Evolutionary conservation across 1,284 basidiomycete species (phyloP).

Genomic region (Sporisorium reilianum): DNA sequence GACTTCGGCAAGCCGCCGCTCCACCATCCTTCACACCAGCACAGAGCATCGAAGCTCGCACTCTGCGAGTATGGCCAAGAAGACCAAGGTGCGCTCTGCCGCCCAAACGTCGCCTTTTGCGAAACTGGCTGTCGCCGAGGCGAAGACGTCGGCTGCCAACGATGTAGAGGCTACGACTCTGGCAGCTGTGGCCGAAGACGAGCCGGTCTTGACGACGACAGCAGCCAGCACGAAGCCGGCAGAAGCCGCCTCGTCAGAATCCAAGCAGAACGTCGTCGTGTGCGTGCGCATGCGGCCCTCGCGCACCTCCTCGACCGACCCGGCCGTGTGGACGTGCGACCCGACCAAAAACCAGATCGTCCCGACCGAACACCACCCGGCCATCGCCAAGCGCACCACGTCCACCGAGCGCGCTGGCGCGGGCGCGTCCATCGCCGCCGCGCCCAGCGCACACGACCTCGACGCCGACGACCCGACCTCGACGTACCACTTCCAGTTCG

Average conservation of each 20-base stretch:
- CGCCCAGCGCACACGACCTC: constrained; percentile 21
- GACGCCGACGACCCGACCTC: constrained; percentile 28
- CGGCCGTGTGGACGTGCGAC: constrained; percentile 58
- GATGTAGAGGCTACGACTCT: constrained; percentile 14
- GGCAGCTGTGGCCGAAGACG: constrained; percentile 21
- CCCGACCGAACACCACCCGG: constrained; percentile 65
- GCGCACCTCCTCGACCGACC: constrained; percentile 14
- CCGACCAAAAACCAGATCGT: constrained; percentile 44
- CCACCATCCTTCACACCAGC: constrained; percentile 9
- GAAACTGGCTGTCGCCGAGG: constrained; percentile 10
- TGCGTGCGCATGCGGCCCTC: constrained; percentile 63
- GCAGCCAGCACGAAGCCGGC: constrained; percentile 4
- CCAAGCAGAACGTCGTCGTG: constrained; percentile 65
- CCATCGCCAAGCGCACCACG: constrained; percentile 61
- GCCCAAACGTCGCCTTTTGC: constrained; percentile 45
- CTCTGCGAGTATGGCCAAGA: constrained; percentile 37
- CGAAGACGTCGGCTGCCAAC: not conserved
- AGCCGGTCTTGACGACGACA: constrained; percentile 4
- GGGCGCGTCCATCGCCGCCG: constrained; percentile 14
- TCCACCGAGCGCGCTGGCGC: constrained; percentile 48
- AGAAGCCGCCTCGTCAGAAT: constrained; percentile 18
- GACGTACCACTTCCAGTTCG: constrained; percentile 66
- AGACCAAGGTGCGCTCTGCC: constrained; percentile 43
- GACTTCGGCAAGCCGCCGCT: constrained; percentile 23
- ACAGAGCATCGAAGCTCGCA: constrained; percentile 19